Base-by-base conservation (phyloP, 1,284 basidiomycete genomes). In the Ustilago bromivora region DNA sequence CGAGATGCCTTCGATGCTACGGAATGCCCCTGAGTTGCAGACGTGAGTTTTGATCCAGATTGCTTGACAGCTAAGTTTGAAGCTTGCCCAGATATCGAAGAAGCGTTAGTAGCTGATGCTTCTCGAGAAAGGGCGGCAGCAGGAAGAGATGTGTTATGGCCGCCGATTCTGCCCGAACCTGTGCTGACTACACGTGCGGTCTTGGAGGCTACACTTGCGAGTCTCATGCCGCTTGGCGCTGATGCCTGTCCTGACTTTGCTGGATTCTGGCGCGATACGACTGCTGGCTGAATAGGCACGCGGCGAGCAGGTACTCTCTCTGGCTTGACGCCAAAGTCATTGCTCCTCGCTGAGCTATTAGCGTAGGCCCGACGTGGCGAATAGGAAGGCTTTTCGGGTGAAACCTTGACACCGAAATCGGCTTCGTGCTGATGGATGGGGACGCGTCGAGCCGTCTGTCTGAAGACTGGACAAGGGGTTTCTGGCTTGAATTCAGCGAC, bases 371-470 rank as follows among this genome's bases (percentile, higher is more conserved):
- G 68, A 35, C 57, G 66, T 19, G 74, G 74, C 31, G 74, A 76
- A 10, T 66, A 66, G 23, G 60, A 66, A n/a, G 59, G 64, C 34
- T 62, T 71, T 17, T 68, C 69, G 4, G 74, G 74, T 6, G 74
- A 76, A 5, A 76, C 52, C 19, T 69, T 76, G 56, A 76, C 74
- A n/a, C 74, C 74, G 41, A 76, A 76, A 9, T 76, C 74, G 31
- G 69, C 74, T 43, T 76, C 74, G 51, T 76, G 74, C 74, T 76
- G 74, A 23, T 72, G 62, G 11, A 76, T 60, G 4, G 74, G 74
- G 3, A 76, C 74, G 12, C 74, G 74, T n/a, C 69, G 58, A 35
- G 74, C 74, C 2, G 74, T 76, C 40, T 76, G 74, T 23, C 74
- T 54, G 66, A 76, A 76, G 57, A 66, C 36, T 17, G 66, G 74